Evolutionary conservation across 306 rosid genomes (phyloP).

Genomic region (Hippophae gyantsensis): DNA sequence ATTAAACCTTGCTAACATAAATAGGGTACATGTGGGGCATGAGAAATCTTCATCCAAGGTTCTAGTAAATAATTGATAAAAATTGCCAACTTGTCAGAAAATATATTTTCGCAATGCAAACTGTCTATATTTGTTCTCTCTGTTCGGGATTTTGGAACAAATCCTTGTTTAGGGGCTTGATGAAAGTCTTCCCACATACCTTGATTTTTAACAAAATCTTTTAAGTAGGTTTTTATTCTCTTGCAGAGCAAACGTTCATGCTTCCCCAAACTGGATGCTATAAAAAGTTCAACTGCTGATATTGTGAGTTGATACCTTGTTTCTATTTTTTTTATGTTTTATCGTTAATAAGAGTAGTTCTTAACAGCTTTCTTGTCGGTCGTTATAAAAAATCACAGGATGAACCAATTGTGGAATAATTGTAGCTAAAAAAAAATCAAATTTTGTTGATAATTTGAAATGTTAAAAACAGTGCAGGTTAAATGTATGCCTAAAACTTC

Average conservation of each 20-base stretch:
- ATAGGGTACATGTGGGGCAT: neutral
- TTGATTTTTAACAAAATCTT: conserved; percentile 3
- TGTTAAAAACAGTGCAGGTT: too few relatives aligned
- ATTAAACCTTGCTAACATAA: neutral
- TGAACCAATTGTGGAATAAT: too few relatives aligned
- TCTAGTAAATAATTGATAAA: neutral
- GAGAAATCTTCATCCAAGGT: neutral
- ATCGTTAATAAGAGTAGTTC: neutral
- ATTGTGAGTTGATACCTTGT: conserved; percentile 53
- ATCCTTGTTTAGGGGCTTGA: neutral
- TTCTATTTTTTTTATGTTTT: neutral
- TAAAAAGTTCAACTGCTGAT: conserved; percentile 79
- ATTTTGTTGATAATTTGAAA: too few relatives aligned
- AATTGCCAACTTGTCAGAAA: neutral
- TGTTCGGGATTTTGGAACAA: neutral
- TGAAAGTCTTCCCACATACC: neutral
- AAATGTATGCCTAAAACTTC: too few relatives aligned
- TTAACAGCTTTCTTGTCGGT: too few relatives aligned
- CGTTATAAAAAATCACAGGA: too few relatives aligned
- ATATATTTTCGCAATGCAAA: too few relatives aligned
- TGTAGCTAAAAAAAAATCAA: too few relatives aligned
- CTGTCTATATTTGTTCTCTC: neutral
- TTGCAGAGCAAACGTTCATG: conserved; percentile 78
- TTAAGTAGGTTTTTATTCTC: conserved; percentile 9
- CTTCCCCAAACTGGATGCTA: conserved; percentile 79